Base-by-base conservation (phyloP, 306 rosid genomes). In the Trichosanthes cucumerina region DNA sequence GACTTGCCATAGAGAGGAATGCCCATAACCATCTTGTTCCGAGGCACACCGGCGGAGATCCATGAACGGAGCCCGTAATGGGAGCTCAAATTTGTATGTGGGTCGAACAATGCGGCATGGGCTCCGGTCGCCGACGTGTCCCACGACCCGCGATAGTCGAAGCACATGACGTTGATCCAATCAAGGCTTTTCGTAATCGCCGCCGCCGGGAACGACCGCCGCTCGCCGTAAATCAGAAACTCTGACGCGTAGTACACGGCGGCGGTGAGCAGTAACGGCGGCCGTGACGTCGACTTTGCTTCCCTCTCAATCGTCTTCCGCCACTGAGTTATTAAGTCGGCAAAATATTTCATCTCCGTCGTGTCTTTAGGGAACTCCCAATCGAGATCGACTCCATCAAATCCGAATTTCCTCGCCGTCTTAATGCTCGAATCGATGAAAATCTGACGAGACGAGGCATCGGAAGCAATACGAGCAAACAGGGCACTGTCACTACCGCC, bases 341-440 rank as follows among this genome's bases (percentile, higher is more conserved):
- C 90, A 24, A 88, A 78, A 78, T 82, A 5, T 34, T 57, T 53
- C 91, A 87, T 88, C 47, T 91, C 87, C 15, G 58, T 44, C 6
- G 83, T 14, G 83, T 9, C 85, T 80, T 12, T 53, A 9, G 98
- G 98, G 26, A 53, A 93, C 18, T 93, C 96, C 98, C 98, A 91
- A 24, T 91, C 95, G 0, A 91, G 84, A 74, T 91, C 95, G 31
- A 93, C 12, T 3, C 96, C 95, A 43, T 89, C 82, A 84, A 93
- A 91, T 10, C 88, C 88, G 58, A 80, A 93, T 46, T 77, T 59
- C 9, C 96, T 86, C 0, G 96, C 93, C 14, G 86, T 87, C 6
- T 79, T 44, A 9, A 89, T 83, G 2, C 92, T 72, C 18, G 95
- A 88, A 81, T 82, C 56, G 54, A 93, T 89, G 90, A 93, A 91